phyloP scores from a whole-genome alignment of 1,284 basidiomycete species.

The Ganoderma lucidum region DNA sequence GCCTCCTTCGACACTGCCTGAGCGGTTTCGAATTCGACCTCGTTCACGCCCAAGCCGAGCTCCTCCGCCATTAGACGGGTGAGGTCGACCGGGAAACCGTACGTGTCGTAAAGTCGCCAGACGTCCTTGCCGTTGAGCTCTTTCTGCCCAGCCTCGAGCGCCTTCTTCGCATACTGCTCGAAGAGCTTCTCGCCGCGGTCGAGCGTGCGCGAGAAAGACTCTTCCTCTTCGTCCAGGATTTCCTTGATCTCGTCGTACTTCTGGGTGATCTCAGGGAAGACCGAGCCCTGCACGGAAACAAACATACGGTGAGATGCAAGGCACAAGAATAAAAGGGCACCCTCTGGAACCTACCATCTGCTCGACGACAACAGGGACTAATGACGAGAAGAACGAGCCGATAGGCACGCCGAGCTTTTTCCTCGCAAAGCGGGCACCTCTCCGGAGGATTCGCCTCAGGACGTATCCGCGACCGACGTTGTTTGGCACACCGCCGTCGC shows the following conservation, averaged over 20 bases:
- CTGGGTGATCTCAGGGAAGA: constrained; percentile 95
- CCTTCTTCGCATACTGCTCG: constrained; percentile 85
- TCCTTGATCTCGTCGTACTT: constrained; percentile 90
- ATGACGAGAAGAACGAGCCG: constrained; percentile 93
- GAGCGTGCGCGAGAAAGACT: constrained; percentile 95
- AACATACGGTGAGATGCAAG: neutral
- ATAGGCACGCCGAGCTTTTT: constrained; percentile 97
- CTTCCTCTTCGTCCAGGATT: constrained; percentile 97
- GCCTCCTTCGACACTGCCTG: constrained; percentile 91
- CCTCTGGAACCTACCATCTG: constrained; percentile 70
- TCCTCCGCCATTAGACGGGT: constrained; percentile 99
- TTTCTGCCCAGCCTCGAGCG: constrained; percentile 70
- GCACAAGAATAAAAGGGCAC: neutral
- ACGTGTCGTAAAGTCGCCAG: constrained; percentile 98
- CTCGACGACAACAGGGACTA: constrained; percentile 90
- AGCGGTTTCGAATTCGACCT: constrained; percentile 91
- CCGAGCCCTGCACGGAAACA: constrained; percentile 65
- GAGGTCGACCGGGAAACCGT: constrained; percentile 97
- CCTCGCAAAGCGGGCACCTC: constrained; percentile 94
- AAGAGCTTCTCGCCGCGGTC: constrained; percentile 98
- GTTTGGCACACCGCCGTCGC: constrained; percentile 96
- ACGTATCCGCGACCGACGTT: constrained; percentile 98
- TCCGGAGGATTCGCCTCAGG: constrained; percentile 88
- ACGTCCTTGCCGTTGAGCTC: constrained; percentile 92
- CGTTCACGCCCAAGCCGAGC: constrained; percentile 85